Conservation (phyloP, 345 rosid species). For the Citrus sp. region DNA sequence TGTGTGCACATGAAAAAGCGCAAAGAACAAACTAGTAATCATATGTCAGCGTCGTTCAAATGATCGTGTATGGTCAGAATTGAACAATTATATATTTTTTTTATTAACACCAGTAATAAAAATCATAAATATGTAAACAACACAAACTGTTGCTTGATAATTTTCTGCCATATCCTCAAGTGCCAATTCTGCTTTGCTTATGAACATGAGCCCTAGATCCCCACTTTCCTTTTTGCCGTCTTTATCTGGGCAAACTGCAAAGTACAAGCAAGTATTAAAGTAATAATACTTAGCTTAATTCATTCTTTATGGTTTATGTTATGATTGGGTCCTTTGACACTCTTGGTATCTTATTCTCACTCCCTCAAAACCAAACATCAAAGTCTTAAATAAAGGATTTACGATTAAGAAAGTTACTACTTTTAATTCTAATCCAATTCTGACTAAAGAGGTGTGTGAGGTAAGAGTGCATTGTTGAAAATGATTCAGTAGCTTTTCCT, state of each 20-base stretch:
- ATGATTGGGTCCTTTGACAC: slow-evolving; percentile 16
- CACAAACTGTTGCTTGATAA: too few species aligned
- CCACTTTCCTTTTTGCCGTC: background rate
- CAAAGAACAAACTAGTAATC: too few species aligned
- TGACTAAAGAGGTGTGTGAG: slow-evolving; percentile 23
- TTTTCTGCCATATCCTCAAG: too few species aligned
- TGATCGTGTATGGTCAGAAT: too few species aligned
- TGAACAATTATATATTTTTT: too few species aligned
- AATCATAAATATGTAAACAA: too few species aligned
- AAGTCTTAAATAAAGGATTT: slow-evolving; percentile 1
- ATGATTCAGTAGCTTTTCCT: slow-evolving; percentile 26
- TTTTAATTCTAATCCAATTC: slow-evolving; percentile 7
- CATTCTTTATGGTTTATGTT: background rate
- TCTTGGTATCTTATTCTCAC: slow-evolving; percentile 20
- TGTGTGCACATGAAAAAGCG: too few species aligned
- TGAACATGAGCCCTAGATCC: background rate
- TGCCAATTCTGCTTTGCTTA: background rate
- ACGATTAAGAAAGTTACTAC: slow-evolving; percentile 18
- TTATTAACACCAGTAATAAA: too few species aligned
- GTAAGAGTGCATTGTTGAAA: slow-evolving; percentile 29
- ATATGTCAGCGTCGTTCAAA: too few species aligned
- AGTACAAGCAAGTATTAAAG: background rate
- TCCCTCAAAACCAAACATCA: slow-evolving; percentile 5
- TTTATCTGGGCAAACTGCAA: background rate
- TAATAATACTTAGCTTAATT: background rate